Base-by-base conservation (phyloP, 2,329 filamentous ascomycete genomes). In the Microcyclospora pomicola region DNA sequence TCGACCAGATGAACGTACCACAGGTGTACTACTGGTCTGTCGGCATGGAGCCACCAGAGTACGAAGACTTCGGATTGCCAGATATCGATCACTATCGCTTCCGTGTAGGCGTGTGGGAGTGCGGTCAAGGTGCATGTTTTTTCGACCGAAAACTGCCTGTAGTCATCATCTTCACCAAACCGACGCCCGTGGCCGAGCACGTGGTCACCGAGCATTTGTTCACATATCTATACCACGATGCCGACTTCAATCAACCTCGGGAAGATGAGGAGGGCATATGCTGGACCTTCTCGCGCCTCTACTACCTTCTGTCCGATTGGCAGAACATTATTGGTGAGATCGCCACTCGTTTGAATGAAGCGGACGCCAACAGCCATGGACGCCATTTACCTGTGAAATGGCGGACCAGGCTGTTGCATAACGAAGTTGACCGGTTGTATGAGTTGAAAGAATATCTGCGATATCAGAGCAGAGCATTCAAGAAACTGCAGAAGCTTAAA, bases 21-120 rank as follows among this genome's bases (percentile, higher is more conserved):
- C 53, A 59, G 30, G 57, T 59, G n/a, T 60, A 55, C 42, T 58
- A 52, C 39, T 59, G 58, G 58, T 55, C 53, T 6, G 55, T 58
- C 9, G 52, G 44, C n/a, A 45, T 53, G 40, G 41, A 52, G 3
- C 54, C 53, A 29, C 54, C 54, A 5, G 15, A 35, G 2, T 44
- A 39, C 39, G 46, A 52, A 3, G 47, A 50, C 28, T 43, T 36
- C 6, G 44, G 40, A 6, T 43, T 52, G 7, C 51, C 52, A 2
- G 33, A 43, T 14, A 57, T 59, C 34, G 46, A 57, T 14, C 42
- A 49, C 27, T 58, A 56, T 31, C 53, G 57, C 9, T 54, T 59
- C 27, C 51, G 58, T 6, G 45, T 56, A 10, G 57, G 57, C 9
- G 56, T 53, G 9, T 60, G 57, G 57, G 51, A 53, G 16, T 56